Evolutionary conservation across 306 rosid species (phyloP), one percentile per base, ranked within the genome.

Genomic region (Trifolium dubium): DNA sequence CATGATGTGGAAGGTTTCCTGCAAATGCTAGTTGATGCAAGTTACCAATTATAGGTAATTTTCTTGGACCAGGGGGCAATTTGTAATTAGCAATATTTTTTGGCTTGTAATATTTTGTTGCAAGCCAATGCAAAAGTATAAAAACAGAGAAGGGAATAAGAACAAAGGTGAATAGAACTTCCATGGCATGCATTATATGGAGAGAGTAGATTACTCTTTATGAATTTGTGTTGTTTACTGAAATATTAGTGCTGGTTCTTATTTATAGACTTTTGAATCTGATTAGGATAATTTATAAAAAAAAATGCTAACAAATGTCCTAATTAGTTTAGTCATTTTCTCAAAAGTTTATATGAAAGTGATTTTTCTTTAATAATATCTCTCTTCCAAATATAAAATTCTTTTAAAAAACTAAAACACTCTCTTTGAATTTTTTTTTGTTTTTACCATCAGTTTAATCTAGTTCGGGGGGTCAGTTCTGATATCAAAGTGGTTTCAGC

Each of bases 1-100:
- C 40, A 37, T 37, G 40, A 7, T 75, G 79, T 23, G 79, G 73
- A 54, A 75, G 72, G 28, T 63, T 51, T 10, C 56, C 65, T 50
- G 46, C 72, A 19, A 55, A 10, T 55, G 62, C 62, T 50, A 75
- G 65, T 64, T 75, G 79, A n/a, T 75, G 79, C 8, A 75, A 31
- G 56, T 75, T 64, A 2, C 40, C 40, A 35, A 75, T 75, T 55
- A 75, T 2, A 4, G 79, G 73, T 64, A 75, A 55, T 55, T 55
- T 55, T 37, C 9, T 37, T 37, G 40, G 40, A 6, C 40, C 40
- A 37, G 40, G 40, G 1, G 40, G 40, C 40, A 37, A 37, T 37
- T 37, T 37, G 40, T 37, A 37, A 72, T 2, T 64, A 41, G 53
- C 7, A 1, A 47, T 4, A 17, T 18, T 8, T 10, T 41, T 66